A percentile compares a stretch with the other conserved stretches of the same genome.
These are phyloP conservation scores for Fremontodendron californicum DNA, from an alignment of 345 rosid genomes.

Conservation along the genomic window DNA sequence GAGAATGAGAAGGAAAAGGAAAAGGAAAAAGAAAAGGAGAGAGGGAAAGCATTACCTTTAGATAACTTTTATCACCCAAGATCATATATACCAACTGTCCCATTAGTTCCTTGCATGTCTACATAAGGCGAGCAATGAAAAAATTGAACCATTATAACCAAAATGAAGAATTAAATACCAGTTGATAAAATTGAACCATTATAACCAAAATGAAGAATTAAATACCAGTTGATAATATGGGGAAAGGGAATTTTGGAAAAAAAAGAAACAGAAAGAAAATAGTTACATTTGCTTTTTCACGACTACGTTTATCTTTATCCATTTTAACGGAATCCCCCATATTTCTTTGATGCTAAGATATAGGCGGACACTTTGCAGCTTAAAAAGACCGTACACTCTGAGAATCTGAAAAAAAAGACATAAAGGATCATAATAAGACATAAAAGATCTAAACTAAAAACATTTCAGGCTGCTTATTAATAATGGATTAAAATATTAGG, in stretches of 20 bases:
- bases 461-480: neutral
- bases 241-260: neutral
- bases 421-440: neutral
- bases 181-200: no score
- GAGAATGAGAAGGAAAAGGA: neutral
- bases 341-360: neutral
- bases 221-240: neutral
- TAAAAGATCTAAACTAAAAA: neutral
- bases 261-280: neutral
- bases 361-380: neutral
- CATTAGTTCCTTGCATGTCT: neutral
- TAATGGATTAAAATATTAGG: neutral
- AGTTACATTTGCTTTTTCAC: neutral
- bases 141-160: neutral
- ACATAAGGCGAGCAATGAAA: neutral
- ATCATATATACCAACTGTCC: neutral
- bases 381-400: neutral
- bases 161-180: neutral
- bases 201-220: no score
- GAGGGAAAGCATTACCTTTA: neutral
- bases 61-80: neutral
- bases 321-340: neutral
- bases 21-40: neutral
- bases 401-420: neutral
- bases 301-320: neutral